phyloP scores from a whole-genome alignment of 805 yeast species.

The Candida krabiensis region DNA sequence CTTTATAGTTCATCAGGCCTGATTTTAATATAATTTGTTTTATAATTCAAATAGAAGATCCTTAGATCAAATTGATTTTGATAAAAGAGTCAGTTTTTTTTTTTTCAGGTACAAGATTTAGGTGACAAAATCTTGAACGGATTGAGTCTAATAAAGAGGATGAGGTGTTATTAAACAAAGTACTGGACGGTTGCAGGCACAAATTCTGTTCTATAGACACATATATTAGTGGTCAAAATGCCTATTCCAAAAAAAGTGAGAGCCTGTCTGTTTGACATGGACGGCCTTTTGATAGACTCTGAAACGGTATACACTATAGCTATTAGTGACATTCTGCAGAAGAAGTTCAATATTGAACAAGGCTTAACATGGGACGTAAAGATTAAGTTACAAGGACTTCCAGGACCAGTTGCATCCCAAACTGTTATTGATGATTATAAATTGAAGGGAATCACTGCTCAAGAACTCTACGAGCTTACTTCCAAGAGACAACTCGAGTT shows the following conservation, averaged over 20 bases:
- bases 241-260: conserved; percentile 16
- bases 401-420: conserved; percentile 74
- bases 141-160: neutral
- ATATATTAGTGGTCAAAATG: too few relatives aligned
- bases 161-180: too few relatives aligned
- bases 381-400: conserved; percentile 84
- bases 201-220: too few relatives aligned
- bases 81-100: neutral
- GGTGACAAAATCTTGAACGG: neutral
- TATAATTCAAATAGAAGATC: too few relatives aligned
- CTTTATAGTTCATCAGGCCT: conserved; percentile 44
- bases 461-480: conserved; percentile 57
- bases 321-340: conserved; percentile 61
- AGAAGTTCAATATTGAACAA: conserved; percentile 52
- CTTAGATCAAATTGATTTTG: too few relatives aligned
- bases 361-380: conserved; percentile 92
- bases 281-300: conserved; percentile 88
- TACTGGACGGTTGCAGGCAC: too few relatives aligned
- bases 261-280: conserved; percentile 68
- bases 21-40: too few relatives aligned
- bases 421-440: conserved; percentile 67
- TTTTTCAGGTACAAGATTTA: conserved; percentile 1
- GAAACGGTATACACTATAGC: conserved; percentile 89
- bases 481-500: conserved; percentile 49
- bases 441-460: conserved; percentile 60